These are phyloP conservation scores for Phoma sp. DNA, from an alignment of 2,329 filamentous ascomycete species.

Conservation along the genomic window DNA sequence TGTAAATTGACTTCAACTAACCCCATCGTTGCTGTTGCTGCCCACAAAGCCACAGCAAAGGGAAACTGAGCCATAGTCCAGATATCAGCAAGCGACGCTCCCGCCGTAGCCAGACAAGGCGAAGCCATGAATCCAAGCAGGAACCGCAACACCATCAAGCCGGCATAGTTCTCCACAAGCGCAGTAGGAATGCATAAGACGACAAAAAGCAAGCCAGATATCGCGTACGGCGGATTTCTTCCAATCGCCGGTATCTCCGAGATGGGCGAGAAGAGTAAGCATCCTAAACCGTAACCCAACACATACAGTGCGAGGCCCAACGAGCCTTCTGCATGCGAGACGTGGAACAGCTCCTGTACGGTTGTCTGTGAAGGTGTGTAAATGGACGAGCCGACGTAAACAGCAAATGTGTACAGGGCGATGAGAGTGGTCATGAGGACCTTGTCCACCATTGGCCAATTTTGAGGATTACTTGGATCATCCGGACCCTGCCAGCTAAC, in stretches of 20 bases:
- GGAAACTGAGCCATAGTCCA: constrained; percentile 50
- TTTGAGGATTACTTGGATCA: constrained; percentile 46
- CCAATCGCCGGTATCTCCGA: constrained; percentile 70
- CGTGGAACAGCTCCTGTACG: constrained; percentile 59
- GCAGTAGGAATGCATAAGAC: constrained; percentile 70
- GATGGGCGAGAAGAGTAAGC: constrained; percentile 69
- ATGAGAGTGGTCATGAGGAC: constrained; percentile 41
- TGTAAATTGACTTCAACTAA: no score
- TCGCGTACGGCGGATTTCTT: constrained; percentile 70
- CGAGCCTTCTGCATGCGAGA: constrained; percentile 59
- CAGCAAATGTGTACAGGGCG: constrained; percentile 65
- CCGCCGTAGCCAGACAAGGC: constrained; percentile 44
- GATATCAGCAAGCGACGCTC: constrained; percentile 43
- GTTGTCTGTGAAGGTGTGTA: constrained; percentile 54
- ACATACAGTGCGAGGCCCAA: constrained; percentile 68
- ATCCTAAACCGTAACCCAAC: constrained; percentile 65
- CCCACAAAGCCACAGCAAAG: constrained; percentile 52
- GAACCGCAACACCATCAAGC: constrained; percentile 62
- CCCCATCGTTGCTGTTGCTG: constrained; percentile 56
- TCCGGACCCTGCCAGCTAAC: constrained; percentile 50
- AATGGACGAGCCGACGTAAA: constrained; percentile 60
- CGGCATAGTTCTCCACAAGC: constrained; percentile 65
- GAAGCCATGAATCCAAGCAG: constrained; percentile 45
- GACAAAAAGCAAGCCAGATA: constrained; percentile 71
- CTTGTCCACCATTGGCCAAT: constrained; percentile 43